Percentiles rank a stretch among this genome's conserved stretches.
Conservation (phyloP, 345 rosid species). For the Euphorbia tirucalli region DNA sequence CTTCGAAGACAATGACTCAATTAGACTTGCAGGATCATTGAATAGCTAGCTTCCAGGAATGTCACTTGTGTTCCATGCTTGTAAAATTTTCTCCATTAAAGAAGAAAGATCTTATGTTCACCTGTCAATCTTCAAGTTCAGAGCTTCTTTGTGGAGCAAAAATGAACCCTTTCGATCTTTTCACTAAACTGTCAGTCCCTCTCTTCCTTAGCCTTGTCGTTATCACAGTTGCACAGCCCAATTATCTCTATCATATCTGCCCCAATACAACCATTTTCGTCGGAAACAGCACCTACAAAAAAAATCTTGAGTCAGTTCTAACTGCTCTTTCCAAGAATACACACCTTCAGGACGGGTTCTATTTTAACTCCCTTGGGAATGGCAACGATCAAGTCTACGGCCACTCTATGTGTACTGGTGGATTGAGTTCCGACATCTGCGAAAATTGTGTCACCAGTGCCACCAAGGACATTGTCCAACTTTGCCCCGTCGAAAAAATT, state of each 20-base stretch:
- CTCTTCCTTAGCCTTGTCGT: neutral
- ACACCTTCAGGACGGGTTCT: slow-evolving; percentile 19
- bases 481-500: slow-evolving; percentile 22
- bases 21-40: too few relatives aligned
- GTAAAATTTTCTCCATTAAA: too few relatives aligned
- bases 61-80: too few relatives aligned
- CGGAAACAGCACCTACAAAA: slow-evolving; percentile 20
- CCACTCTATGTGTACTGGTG: slow-evolving; percentile 17
- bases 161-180: neutral
- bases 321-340: slow-evolving; percentile 12
- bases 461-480: neutral
- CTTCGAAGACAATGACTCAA: too few relatives aligned
- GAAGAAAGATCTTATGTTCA: too few relatives aligned
- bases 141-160: neutral
- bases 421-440: neutral
- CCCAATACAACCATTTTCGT: slow-evolving; percentile 12
- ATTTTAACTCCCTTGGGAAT: neutral
- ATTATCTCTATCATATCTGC: neutral
- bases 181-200: neutral
- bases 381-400: slow-evolving; percentile 19
- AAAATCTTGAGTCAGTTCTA: slow-evolving; percentile 4
- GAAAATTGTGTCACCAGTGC: slow-evolving; percentile 17
- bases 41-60: too few relatives aligned
- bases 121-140: too few relatives aligned
- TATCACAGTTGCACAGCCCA: neutral